Conservation (phyloP, 2,329 filamentous ascomycete genomes). For the Fusarium annulatum region DNA sequence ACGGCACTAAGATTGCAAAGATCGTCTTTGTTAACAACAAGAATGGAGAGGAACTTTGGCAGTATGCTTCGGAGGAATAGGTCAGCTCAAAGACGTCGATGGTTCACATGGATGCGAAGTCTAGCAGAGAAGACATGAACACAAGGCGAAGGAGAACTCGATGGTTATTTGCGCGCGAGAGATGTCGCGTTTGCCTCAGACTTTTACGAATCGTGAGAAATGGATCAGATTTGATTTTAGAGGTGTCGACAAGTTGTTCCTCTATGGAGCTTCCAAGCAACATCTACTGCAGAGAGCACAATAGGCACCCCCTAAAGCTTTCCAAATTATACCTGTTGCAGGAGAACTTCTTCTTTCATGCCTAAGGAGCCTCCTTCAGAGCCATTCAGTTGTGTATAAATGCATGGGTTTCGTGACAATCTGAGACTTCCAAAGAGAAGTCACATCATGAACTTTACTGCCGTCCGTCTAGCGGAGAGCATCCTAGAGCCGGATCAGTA, state of each 20-base stretch:
- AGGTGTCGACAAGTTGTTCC: neutral
- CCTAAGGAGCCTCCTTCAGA: neutral
- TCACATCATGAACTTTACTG: neutral
- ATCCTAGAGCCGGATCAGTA: neutral
- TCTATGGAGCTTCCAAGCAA: neutral
- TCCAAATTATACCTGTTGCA: neutral
- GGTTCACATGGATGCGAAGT: neutral
- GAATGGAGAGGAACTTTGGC: slow-evolving; percentile 22
- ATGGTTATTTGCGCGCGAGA: neutral
- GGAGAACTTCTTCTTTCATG: neutral
- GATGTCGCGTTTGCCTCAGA: neutral
- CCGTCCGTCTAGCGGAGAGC: neutral
- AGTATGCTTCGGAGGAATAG: slow-evolving; percentile 5
- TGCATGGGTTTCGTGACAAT: neutral
- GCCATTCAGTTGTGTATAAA: neutral
- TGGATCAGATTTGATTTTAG: neutral
- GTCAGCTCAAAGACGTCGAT: neutral
- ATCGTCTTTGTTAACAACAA: slow-evolving; percentile 21
- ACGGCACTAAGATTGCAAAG: slow-evolving; percentile 26
- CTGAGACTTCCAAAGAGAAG: neutral
- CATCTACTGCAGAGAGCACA: neutral
- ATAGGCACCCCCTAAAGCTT: neutral
- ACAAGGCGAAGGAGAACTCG: neutral
- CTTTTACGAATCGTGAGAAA: neutral
- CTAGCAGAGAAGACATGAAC: neutral